Conservation (phyloP, 768 basidiomycete species). For the Mycena pura region DNA sequence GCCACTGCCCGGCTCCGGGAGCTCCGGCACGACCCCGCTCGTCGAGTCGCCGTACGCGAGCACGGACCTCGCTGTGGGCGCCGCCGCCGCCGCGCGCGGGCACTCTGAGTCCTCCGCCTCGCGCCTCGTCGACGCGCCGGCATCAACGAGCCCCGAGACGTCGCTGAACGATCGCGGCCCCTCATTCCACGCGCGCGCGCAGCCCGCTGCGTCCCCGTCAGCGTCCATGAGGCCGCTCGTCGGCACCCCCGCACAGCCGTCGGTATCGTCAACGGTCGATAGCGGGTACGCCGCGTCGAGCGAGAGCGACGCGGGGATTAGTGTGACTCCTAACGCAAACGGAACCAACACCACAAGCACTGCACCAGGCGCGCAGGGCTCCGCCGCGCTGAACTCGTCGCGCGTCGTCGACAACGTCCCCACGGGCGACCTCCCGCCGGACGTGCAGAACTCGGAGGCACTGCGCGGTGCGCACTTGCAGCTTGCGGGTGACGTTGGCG, state of each 20-base stretch:
- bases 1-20: not conserved
- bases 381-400: conserved; percentile 1
- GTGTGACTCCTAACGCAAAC: too few species aligned
- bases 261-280: too few species aligned
- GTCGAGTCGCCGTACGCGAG: not conserved
- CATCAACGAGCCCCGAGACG: too few species aligned
- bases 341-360: too few species aligned
- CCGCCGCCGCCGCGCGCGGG: not conserved
- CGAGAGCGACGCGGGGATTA: too few species aligned
- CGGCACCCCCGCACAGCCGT: too few species aligned
- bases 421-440: not conserved
- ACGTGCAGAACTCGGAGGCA: too few species aligned
- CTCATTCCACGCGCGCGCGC: not conserved
- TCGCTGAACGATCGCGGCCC: too few species aligned
- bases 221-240: too few species aligned
- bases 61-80: not conserved
- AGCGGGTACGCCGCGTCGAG: conserved; percentile 13
- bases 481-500: too few species aligned
- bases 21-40: not conserved
- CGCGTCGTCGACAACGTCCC: too few species aligned
- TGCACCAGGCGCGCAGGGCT: not conserved
- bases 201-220: not conserved
- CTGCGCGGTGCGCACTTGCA: too few species aligned
- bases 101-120: not conserved
- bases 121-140: not conserved